Base-by-base conservation (phyloP, 2,329 filamentous ascomycete genomes). In the Lasiodiplodia sp. region DNA sequence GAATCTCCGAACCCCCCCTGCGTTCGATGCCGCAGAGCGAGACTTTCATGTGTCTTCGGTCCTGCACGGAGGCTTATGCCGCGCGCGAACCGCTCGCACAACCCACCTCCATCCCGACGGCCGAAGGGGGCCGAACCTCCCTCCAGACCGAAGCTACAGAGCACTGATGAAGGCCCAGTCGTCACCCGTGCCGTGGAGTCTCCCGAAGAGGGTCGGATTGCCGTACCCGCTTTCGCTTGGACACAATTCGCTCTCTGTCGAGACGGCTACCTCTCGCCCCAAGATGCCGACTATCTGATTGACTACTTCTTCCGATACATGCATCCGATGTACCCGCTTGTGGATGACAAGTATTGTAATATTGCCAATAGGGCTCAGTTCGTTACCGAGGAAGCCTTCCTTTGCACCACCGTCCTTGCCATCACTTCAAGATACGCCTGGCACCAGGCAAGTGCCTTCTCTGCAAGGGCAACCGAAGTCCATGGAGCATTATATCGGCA, bases 341-440 rank as follows among this genome's bases (percentile, higher is more conserved):
- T 23, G 2, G n/a, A 25, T 21, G 16, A 51, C 16, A 51, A 51
- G 18, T 51, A 51, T 21, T n/a, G 16, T 25, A n/a, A n/a, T 21
- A 6, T 11, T 21, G 16, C 4, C 21, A n/a, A 51, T 2, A 51
- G 49, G n/a, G n/a, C 49, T 4, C 14, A 51, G 49, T 51, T 51
- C 2, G n/a, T 21, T 21, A 21, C 49, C 49, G 16, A 51, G 49
- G 49, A 51, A 11, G 16, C 49, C 23, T 21, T 51, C n/a, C 49
- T 51, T n/a, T 51, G 49, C n/a, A 21, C 21, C 49, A 51, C 49
- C 18, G 21, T 51, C 49, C 49, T 51, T 51, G 49, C 49, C 49
- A 21, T 51, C 18, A 51, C 49, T 51, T 51, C 49, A 11, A 4
- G 49, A 21, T 21, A 25, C n/a, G n/a, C 49, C n/a, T 51, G 49